phyloP scores from a whole-genome alignment of 2,329 filamentous ascomycete species.

The Metarhizium humberi region DNA sequence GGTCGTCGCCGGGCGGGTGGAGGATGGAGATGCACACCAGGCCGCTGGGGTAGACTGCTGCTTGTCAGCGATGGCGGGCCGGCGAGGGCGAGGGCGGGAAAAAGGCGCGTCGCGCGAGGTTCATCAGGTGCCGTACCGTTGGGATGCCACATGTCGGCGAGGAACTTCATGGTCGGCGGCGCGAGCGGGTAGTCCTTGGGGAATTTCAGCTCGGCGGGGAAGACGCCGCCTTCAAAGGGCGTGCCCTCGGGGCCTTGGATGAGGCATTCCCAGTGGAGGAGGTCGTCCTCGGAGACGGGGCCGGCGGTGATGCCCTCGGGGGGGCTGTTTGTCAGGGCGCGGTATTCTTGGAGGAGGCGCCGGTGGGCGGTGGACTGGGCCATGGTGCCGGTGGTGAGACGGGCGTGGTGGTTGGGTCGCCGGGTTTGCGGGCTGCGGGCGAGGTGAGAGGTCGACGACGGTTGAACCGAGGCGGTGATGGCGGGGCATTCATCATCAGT shows the following conservation, averaged over 20 bases:
- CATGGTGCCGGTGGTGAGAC: constrained; percentile 26
- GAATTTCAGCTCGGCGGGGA: constrained; percentile 89
- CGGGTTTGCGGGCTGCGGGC: too few relatives aligned
- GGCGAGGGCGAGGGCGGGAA: not conserved
- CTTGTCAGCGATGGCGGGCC: not conserved
- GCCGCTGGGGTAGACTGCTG: constrained; percentile 76
- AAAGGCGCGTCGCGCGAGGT: too few relatives aligned
- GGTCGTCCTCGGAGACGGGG: constrained; percentile 86
- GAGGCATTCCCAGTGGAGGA: constrained; percentile 91
- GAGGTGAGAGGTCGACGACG: too few relatives aligned
- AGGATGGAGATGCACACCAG: constrained; percentile 98
- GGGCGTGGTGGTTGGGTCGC: too few relatives aligned
- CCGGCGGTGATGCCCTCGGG: constrained; percentile 97
- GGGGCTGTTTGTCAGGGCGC: constrained; percentile 82
- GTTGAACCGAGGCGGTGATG: too few relatives aligned
- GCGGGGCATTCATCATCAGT: too few relatives aligned
- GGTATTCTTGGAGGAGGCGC: constrained; percentile 94
- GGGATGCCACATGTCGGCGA: constrained; percentile 91
- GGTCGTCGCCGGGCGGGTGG: constrained; percentile 91
- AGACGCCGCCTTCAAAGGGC: constrained; percentile 91
- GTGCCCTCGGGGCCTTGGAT: constrained; percentile 94
- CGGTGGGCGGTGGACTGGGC: constrained; percentile 56
- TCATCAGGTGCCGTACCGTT: constrained; percentile 54
- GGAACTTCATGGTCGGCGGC: constrained; percentile 92
- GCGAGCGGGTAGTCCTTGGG: constrained; percentile 95